These are phyloP conservation scores for Vitis hybrid DNA, from an alignment of 177 flowering plant genomes.

Conservation along the genomic window DNA sequence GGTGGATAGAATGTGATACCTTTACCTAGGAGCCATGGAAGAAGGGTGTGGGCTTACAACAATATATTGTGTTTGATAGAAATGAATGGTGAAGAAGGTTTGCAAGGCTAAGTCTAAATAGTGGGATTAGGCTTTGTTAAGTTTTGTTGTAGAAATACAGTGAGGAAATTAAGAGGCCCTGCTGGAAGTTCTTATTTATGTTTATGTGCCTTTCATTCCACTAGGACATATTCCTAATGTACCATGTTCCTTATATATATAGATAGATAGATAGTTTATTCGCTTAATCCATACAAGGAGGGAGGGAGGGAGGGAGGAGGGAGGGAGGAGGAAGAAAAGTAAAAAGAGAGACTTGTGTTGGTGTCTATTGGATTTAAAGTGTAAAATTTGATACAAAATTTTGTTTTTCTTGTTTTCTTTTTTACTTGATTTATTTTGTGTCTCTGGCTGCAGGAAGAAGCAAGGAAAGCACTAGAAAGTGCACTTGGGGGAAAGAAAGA, in stretches of 20 bases:
- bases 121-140: background rate
- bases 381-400: background rate
- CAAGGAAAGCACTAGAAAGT: constrained; percentile 82
- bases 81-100: background rate
- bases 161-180: background rate
- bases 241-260: no score
- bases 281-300: background rate
- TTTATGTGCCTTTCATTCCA: background rate
- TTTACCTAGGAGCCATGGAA: no score
- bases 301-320: background rate
- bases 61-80: background rate
- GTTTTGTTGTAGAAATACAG: background rate
- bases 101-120: background rate
- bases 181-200: background rate
- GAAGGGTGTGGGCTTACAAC: no score
- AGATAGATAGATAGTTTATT: no score
- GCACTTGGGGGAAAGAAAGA: constrained; percentile 87
- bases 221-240: background rate
- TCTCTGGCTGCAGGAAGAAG: constrained; percentile 63
- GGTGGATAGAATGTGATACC: no score
- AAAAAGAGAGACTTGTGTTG: no score
- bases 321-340: background rate
- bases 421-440: background rate
- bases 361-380: no score
- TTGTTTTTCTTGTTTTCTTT: background rate